Percentiles rank a stretch among this genome's conserved stretches.
phyloP scores from a whole-genome alignment of 2,329 filamentous ascomycete genomes.

The Beauveria pseudobassiana region DNA sequence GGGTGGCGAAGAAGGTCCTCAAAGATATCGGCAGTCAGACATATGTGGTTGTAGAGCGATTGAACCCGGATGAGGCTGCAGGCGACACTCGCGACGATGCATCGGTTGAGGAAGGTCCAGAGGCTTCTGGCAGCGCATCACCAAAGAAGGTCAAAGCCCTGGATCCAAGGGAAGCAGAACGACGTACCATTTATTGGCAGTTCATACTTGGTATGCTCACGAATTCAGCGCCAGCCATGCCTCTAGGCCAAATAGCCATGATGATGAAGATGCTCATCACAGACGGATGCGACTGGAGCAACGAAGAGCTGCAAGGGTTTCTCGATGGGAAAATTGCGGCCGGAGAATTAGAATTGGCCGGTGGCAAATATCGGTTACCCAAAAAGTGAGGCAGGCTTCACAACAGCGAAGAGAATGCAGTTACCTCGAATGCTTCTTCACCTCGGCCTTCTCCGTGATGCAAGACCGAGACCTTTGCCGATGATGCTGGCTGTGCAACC shows the following conservation, averaged over 20 bases:
- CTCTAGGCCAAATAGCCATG: conserved; percentile 73
- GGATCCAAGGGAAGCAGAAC: conserved; percentile 56
- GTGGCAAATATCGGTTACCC: conserved; percentile 61
- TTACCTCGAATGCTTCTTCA: not conserved
- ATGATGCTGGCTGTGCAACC: not conserved
- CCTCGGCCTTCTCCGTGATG: not conserved
- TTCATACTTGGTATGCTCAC: conserved; percentile 95
- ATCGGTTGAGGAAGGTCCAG: conserved; percentile 16
- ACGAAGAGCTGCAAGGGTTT: conserved; percentile 80
- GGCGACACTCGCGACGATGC: conserved; percentile 25
- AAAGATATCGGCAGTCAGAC: conserved; percentile 45
- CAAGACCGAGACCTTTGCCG: not conserved
- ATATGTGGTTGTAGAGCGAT: conserved; percentile 62
- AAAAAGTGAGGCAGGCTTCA: conserved; percentile 40
- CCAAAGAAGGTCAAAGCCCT: conserved; percentile 48
- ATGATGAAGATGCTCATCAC: conserved; percentile 92
- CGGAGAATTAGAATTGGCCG: conserved; percentile 60
- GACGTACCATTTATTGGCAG: conserved; percentile 68
- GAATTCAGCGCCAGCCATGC: conserved; percentile 76
- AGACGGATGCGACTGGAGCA: conserved; percentile 82
- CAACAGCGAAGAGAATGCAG: not conserved
- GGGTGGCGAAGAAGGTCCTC: conserved; percentile 62
- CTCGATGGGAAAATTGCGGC: conserved; percentile 68
- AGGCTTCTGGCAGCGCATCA: conserved; percentile 27
- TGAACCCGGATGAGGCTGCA: conserved; percentile 32